Base-by-base conservation (phyloP, 306 rosid genomes). In the Delonix regia region DNA sequence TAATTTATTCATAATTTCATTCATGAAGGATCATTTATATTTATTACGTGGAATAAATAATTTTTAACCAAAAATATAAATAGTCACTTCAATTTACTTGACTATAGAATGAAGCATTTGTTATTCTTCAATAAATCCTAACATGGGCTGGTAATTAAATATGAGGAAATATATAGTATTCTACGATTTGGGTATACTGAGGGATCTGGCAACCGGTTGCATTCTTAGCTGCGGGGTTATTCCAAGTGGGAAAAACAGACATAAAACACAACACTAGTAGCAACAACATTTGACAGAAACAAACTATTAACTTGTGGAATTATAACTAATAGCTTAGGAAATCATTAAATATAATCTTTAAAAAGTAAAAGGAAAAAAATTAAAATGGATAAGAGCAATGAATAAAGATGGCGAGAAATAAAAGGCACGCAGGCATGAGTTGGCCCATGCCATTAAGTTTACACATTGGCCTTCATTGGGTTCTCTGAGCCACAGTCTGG, bases 361-460 rank as follows among this genome's bases (percentile, higher is more conserved):
- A 6, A 70, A 28, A n/a, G 52, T 56, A 48, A n/a, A 48, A 71
- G 14, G 21, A 19, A 36, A 34, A 6, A 34, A 34, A 2, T 34
- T 2, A 34, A 6, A 2, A 6, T 2, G 6, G 38, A 34, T 2
- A 21, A 30, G 24, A 62, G 68, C 42, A 36, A 63, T 63, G 47
- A 34, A 63, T 63, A 27, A 63, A 42, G 69, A 82, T 15, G 28
- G 30, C 21, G 65, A 72, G 24, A 55, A 69, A 72, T 60, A 55
- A 55, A 70, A 39, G 71, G 49, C 28, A 64, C 3, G 28, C n/a
- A 65, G 21, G 49, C 64, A 12, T 38, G 71, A 65, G 71, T 65
- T 65, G 69, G 71, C 71, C 69, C n/a, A 7, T 4, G 41, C 49
- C 69, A 53, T 56, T 56, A 52, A 64, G 69, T 74, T 53, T 51